Evolutionary conservation across 2,329 filamentous ascomycete species (phyloP).

Genomic region (Chrysosporium keratinophilum): DNA sequence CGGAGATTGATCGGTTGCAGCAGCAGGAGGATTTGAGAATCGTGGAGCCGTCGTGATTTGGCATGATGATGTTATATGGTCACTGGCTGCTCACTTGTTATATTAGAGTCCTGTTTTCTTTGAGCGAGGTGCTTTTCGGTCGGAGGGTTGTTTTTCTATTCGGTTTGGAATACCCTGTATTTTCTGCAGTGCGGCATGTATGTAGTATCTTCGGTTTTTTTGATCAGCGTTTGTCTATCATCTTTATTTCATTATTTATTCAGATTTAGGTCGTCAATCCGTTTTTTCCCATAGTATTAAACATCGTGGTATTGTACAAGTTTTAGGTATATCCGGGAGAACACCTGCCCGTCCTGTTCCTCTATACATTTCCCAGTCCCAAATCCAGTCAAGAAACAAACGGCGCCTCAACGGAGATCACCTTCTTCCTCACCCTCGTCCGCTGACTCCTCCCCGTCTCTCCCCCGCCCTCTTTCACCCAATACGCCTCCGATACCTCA

Average conservation of each 20-base stretch:
- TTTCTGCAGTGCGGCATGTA: no score
- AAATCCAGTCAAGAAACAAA: slow-evolving; percentile 19
- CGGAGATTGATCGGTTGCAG: slow-evolving; percentile 54
- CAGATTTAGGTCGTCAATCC: no score
- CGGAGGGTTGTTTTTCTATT: not conserved
- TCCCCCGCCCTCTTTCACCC: slow-evolving; percentile 18
- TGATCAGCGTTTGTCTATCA: no score
- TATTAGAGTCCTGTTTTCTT: not conserved
- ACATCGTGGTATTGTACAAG: no score
- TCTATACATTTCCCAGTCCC: not conserved
- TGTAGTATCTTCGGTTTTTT: no score
- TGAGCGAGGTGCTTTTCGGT: not conserved
- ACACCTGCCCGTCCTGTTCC: not conserved
- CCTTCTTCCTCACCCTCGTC: slow-evolving; percentile 27
- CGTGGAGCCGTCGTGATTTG: slow-evolving; percentile 18
- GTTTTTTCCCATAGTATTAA: no score
- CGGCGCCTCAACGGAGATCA: slow-evolving; percentile 28
- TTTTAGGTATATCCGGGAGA: not conserved
- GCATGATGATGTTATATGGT: not conserved
- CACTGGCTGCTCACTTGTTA: not conserved
- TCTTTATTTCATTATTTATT: no score
- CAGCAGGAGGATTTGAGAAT: slow-evolving; percentile 43
- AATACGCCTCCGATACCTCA: slow-evolving; percentile 8
- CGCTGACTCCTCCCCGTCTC: slow-evolving; percentile 25
- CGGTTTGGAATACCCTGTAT: no score